Conservation (phyloP, 805 yeast species). For the Candida tibetensis region DNA sequence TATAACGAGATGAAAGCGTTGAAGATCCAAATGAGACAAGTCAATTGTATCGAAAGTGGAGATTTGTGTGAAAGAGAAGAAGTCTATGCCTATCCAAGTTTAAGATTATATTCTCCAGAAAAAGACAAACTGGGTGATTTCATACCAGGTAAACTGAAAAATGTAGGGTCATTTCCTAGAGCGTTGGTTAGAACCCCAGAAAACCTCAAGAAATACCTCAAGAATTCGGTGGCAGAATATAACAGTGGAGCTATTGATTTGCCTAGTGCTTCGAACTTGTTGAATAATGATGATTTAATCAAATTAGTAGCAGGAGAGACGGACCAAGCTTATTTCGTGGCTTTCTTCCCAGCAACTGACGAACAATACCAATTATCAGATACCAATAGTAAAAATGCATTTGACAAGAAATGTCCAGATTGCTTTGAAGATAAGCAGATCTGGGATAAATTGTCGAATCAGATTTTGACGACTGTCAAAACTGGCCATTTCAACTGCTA, state of each 20-base stretch:
- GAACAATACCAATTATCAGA: constrained; percentile 36
- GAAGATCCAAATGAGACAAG: constrained; percentile 63
- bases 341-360: constrained; percentile 63
- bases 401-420: constrained; percentile 41
- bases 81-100: constrained; percentile 64
- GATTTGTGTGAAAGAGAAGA: constrained; percentile 75
- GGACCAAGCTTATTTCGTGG: constrained; percentile 51
- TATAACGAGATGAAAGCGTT: constrained; percentile 42
- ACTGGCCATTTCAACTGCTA: constrained; percentile 63
- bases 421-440: constrained; percentile 50
- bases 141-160: constrained; percentile 25
- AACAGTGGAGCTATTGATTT: constrained; percentile 36
- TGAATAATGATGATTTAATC: constrained; percentile 44
- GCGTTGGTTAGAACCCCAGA: constrained; percentile 46
- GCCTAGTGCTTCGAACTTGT: constrained; percentile 38
- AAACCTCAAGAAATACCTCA: constrained; percentile 50
- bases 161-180: constrained; percentile 46
- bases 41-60: constrained; percentile 82
- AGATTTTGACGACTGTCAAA: constrained; percentile 34
- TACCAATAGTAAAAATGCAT: constrained; percentile 31
- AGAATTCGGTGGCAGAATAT: constrained; percentile 50
- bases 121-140: constrained; percentile 29
- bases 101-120: constrained; percentile 66
- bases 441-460: constrained; percentile 60
- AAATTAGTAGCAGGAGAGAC: constrained; percentile 50